Evolutionary conservation across 2,329 filamentous ascomycete genomes (phyloP).

Genomic region (Hypoxylon sp.): DNA sequence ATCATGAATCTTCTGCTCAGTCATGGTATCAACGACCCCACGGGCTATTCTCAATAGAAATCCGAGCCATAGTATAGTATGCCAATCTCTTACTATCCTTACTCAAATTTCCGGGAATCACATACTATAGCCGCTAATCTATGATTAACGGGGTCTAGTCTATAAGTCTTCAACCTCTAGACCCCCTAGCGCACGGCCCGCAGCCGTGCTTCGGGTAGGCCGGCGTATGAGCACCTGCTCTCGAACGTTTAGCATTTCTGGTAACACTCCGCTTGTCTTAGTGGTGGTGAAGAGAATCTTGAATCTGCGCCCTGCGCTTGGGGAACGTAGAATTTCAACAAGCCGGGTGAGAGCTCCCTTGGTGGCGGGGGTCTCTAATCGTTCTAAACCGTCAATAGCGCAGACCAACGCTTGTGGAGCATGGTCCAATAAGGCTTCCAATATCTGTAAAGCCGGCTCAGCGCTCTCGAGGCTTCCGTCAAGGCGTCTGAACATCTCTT

Average conservation of each 20-base stretch:
- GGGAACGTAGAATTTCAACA: not conserved
- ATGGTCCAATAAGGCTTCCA: not conserved
- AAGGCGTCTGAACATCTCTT: not conserved
- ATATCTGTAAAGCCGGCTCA: not conserved
- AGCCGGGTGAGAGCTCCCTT: not conserved
- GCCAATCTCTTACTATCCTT: not conserved
- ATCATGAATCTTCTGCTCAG: too few species aligned
- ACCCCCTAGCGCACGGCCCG: not conserved
- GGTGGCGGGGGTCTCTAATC: not conserved
- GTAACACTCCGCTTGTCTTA: not conserved
- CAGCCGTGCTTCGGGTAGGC: not conserved
- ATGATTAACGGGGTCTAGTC: not conserved
- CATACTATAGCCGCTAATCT: not conserved
- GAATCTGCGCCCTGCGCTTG: not conserved
- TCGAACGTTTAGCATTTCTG: not conserved
- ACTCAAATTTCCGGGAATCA: not conserved
- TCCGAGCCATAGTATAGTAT: not conserved
- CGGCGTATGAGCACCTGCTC: not conserved
- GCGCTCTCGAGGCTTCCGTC: not conserved
- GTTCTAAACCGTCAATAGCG: constrained; percentile 4
- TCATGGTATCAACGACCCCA: too few species aligned
- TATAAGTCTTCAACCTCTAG: not conserved
- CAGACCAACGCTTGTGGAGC: not conserved
- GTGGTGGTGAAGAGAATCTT: constrained; percentile 3
- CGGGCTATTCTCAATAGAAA: not conserved